Percentiles rank a stretch among this genome's conserved stretches.
These are phyloP conservation scores for Jamesozyma piceae DNA, from an alignment of 805 yeast genomes.

Conservation along the genomic window DNA sequence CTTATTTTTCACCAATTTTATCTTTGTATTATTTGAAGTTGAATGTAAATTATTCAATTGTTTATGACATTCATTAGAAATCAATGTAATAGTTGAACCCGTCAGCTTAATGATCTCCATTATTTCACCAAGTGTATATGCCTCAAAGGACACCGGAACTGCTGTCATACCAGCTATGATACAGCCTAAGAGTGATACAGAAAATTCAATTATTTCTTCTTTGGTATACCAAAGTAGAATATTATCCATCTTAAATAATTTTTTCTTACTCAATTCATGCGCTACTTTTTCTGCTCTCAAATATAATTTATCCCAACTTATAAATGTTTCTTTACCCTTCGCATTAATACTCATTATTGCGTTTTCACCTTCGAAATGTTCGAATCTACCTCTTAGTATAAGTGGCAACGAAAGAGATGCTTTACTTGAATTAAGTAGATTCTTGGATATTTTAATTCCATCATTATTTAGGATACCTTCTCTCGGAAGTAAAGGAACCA, in stretches of 20 bases:
- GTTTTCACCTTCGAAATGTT: constrained; percentile 50
- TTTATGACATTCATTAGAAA: constrained; percentile 71
- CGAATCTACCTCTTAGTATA: constrained; percentile 65
- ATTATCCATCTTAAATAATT: constrained; percentile 66
- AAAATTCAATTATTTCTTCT: constrained; percentile 75
- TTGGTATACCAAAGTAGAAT: constrained; percentile 79
- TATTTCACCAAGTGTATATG: constrained; percentile 54
- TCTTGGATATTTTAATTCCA: background rate
- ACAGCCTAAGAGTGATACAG: constrained; percentile 81
- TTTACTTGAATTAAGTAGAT: background rate
- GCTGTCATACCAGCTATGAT: constrained; percentile 91
- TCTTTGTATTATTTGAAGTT: constrained; percentile 29
- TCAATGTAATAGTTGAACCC: constrained; percentile 65
- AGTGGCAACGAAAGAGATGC: constrained; percentile 46
- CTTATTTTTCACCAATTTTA: constrained; percentile 25
- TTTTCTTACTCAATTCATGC: constrained; percentile 27
- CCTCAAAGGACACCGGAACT: constrained; percentile 77
- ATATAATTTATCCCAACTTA: constrained; percentile 86
- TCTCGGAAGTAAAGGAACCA: constrained; percentile 37
- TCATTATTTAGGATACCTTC: constrained; percentile 1
- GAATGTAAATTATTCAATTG: constrained; percentile 57
- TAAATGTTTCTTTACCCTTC: constrained; percentile 72
- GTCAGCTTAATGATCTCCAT: constrained; percentile 63
- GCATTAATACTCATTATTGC: constrained; percentile 68
- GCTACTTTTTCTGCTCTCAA: constrained; percentile 81